phyloP scores from a whole-genome alignment of 2,329 filamentous ascomycete genomes.

The Penicillium occitanis region DNA sequence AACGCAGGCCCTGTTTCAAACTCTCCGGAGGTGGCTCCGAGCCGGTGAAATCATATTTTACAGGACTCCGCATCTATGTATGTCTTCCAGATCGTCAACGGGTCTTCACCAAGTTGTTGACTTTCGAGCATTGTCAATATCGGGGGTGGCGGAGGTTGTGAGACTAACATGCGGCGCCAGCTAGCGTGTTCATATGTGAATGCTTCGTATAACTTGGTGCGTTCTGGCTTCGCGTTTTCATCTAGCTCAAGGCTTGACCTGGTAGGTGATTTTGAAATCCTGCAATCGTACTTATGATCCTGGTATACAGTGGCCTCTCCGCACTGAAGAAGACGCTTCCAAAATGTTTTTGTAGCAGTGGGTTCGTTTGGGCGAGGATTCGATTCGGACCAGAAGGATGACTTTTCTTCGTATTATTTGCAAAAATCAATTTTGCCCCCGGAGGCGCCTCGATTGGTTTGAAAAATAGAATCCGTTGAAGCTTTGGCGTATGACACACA shows the following conservation, averaged over 20 bases:
- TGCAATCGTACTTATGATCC: neutral
- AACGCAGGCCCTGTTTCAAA: neutral
- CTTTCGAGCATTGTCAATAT: neutral
- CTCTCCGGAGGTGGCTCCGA: neutral
- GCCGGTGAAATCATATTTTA: neutral
- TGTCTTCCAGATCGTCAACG: neutral
- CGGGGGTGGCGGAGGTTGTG: neutral
- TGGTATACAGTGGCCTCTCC: neutral
- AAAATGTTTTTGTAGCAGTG: neutral
- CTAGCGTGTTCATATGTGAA: neutral
- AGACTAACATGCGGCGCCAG: neutral
- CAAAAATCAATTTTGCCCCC: neutral
- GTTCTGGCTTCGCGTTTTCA: neutral
- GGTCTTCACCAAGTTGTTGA: neutral
- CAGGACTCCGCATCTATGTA: neutral
- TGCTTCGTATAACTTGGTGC: neutral
- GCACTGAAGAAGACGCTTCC: neutral
- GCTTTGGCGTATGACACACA: neutral
- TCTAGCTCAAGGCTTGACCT: neutral
- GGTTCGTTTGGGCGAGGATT: neutral
- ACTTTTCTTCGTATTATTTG: neutral
- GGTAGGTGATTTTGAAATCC: neutral
- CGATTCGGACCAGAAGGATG: neutral
- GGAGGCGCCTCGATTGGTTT: neutral
- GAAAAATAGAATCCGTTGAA: neutral